phyloP scores from a whole-genome alignment of 2,329 filamentous ascomycete species.

The Proliferodiscus dingleyae region DNA sequence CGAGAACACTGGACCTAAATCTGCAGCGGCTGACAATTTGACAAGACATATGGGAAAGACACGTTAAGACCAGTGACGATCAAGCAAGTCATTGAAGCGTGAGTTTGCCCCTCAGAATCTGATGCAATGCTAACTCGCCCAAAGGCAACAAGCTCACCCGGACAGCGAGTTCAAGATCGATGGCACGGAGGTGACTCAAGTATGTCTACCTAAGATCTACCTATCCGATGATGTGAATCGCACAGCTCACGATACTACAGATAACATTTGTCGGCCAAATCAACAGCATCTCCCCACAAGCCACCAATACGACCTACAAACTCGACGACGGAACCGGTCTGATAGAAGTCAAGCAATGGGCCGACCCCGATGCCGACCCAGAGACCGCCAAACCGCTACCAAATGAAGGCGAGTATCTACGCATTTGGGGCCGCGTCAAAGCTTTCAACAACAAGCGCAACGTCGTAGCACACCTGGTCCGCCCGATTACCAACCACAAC shows the following conservation, averaged over 20 bases:
- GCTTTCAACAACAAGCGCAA: constrained; percentile 78
- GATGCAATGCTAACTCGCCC: constrained; percentile 7
- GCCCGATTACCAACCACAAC: constrained; percentile 78
- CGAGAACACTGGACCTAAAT: neutral
- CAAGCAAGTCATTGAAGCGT: constrained; percentile 83
- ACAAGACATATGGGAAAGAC: constrained; percentile 62
- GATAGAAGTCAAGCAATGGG: constrained; percentile 88
- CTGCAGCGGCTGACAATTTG: constrained; percentile 1
- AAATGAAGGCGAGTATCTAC: constrained; percentile 73
- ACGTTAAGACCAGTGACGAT: constrained; percentile 90
- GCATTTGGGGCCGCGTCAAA: constrained; percentile 81
- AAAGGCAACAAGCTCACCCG: constrained; percentile 60
- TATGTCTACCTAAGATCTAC: constrained; percentile 27
- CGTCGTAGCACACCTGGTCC: constrained; percentile 74
- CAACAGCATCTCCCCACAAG: constrained; percentile 77
- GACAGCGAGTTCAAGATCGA: constrained; percentile 81
- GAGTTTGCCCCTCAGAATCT: constrained; percentile 5
- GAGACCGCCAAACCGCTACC: constrained; percentile 45
- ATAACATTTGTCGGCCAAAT: constrained; percentile 88
- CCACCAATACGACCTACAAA: constrained; percentile 87
- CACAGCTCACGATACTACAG: constrained; percentile 34
- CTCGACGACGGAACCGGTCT: constrained; percentile 92
- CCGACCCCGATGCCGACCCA: constrained; percentile 42
- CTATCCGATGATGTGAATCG: neutral
- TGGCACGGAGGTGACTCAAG: constrained; percentile 61